Evolutionary conservation across 495 filamentous ascomycete genomes (phyloP).

Genomic region (Parachaetomium inaequale): DNA sequence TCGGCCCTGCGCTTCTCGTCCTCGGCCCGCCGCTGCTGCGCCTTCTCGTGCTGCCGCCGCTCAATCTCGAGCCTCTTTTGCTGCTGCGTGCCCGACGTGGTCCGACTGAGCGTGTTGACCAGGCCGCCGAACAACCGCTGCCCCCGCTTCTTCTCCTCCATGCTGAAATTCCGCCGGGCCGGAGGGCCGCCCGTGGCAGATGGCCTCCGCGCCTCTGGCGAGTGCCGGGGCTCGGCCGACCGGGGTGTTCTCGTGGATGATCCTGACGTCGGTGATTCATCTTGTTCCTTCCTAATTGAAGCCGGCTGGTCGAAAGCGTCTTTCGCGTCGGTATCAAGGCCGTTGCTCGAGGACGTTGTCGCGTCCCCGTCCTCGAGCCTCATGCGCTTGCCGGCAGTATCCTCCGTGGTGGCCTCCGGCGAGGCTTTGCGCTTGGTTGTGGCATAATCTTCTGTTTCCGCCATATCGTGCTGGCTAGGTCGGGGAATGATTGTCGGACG

Average conservation of each 20-base stretch:
- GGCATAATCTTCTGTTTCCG: conserved; percentile 1
- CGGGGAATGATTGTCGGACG: too few species aligned
- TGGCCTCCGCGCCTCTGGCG: conserved; percentile 15
- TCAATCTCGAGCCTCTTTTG: conserved; percentile 85
- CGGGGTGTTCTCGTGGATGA: conserved; percentile 1
- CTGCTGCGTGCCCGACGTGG: conserved; percentile 58
- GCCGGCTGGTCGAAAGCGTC: neutral
- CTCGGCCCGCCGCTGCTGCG: conserved; percentile 63
- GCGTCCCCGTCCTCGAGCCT: conserved; percentile 15
- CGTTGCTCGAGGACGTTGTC: neutral
- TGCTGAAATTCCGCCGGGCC: conserved; percentile 46
- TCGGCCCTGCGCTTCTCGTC: conserved; percentile 63
- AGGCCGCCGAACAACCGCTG: conserved; percentile 87
- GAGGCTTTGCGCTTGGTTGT: conserved; percentile 30
- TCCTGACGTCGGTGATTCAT: neutral
- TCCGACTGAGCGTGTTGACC: conserved; percentile 83
- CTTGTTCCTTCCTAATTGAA: neutral
- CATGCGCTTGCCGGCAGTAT: conserved; percentile 24
- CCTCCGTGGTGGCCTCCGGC: conserved; percentile 13
- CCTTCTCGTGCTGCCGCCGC: conserved; percentile 79
- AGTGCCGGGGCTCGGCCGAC: neutral
- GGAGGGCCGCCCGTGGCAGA: conserved; percentile 9
- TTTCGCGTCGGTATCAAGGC: neutral
- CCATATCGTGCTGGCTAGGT: conserved; percentile 13
- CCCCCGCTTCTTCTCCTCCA: conserved; percentile 82